Base-by-base conservation (phyloP, 352 stramenopile genomes). In the Globisporangium megalacanthum region DNA sequence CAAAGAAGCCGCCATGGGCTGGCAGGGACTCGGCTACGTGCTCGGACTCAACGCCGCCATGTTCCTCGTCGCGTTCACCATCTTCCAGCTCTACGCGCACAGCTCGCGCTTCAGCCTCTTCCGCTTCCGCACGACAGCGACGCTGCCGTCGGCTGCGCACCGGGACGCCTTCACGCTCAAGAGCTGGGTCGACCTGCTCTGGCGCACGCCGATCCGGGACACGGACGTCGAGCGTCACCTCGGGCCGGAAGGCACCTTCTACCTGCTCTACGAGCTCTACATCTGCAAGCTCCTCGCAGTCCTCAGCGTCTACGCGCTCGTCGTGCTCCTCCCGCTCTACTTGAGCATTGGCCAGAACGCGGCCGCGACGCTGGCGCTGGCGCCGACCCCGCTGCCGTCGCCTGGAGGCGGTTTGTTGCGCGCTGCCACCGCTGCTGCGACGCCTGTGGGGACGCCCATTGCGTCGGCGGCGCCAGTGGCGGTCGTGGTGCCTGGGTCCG, bases 231-330 rank as follows among this genome's bases (percentile, higher is more conserved):
- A 92, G 69, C 62, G 55, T 29, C 61, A 66, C 46, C 69, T 94
- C 14, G 84, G 84, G 0, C 82, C 83, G 22, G 84, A 94, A 58
- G 79, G 79, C 44, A 87, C 84, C 6, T 94, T 92, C 64, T 94
- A 94, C 60, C 60, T 94, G 56, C 68, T 92, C 29, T 94, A 89
- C 59, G 78, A 92, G 60, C 65, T 89, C 47, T 94, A 94, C 72
- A 77, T 79, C 17, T 70, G 74, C 46, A 75, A 75, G 36, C 71
- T 92, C 15, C 61, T 94, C 41, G 68, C 72, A 2, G 74, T 59
- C 13, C 72, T 94, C 39, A 89, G 73, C 44, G 59, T 75, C 29
- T 80, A 86, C 55, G 84, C 84, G 6, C 51, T 88, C 55, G n/a
- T 89, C 15, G 65, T 87, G 47, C 59, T 94, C 17, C 65, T 94